phyloP scores from a whole-genome alignment of 345 rosid species.

The Lepidium africanum region DNA sequence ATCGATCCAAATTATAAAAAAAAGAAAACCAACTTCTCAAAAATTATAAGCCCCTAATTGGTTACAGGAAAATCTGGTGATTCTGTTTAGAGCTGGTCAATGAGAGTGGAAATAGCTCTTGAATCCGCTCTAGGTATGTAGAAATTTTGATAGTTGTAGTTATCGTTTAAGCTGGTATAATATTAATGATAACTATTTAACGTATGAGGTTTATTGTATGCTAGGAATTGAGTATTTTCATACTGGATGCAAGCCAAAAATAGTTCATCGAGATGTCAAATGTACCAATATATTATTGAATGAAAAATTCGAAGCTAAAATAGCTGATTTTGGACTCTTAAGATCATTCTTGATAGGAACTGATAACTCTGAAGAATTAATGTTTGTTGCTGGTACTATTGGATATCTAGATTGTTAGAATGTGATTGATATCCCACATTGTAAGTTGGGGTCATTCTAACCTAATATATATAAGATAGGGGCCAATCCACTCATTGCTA shows the following conservation, averaged over 20 bases:
- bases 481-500: too few species aligned
- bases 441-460: too few species aligned
- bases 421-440: too few species aligned
- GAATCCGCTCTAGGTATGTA: slow-evolving; percentile 36
- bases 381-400: slow-evolving; percentile 15
- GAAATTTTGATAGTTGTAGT: background rate
- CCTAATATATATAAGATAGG: too few species aligned
- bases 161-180: background rate
- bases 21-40: too few species aligned
- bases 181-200: too few species aligned
- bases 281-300: slow-evolving; percentile 34
- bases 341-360: slow-evolving; percentile 24
- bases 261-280: slow-evolving; percentile 45
- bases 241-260: slow-evolving; percentile 39
- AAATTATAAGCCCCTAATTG: too few species aligned
- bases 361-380: slow-evolving; percentile 18
- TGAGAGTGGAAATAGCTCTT: slow-evolving; percentile 32
- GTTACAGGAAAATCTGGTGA: slow-evolving; percentile 11
- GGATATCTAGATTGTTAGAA: slow-evolving; percentile 54
- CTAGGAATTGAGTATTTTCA: slow-evolving; percentile 38
- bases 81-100: slow-evolving; percentile 26
- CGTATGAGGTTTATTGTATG: too few species aligned
- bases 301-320: slow-evolving; percentile 30
- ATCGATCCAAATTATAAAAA: too few species aligned
- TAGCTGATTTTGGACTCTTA: slow-evolving; percentile 44